Evolutionary conservation across 129 eudicot genomes (phyloP).

Genomic region (Solidago caesia): DNA sequence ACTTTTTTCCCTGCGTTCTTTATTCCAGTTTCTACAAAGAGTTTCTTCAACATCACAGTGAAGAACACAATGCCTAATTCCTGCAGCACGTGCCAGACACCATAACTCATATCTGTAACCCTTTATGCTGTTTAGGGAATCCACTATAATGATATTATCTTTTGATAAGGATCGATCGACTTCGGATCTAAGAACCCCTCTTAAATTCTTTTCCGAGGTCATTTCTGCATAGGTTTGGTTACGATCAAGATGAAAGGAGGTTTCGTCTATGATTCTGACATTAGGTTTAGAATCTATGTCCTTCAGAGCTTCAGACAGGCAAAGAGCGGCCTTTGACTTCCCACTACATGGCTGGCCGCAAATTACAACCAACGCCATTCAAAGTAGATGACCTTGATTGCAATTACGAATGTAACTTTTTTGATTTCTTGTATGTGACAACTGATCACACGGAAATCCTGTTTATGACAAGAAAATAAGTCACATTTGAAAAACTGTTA

Average conservation of each 20-base stretch:
- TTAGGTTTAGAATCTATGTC: slow-evolving; percentile 54
- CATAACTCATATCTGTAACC: slow-evolving; percentile 97
- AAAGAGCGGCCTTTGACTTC: slow-evolving; percentile 77
- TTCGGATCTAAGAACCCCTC: slow-evolving; percentile 97
- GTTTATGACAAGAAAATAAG: not conserved
- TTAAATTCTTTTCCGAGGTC: slow-evolving; percentile 83
- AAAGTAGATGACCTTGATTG: not conserved
- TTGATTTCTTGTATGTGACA: slow-evolving; percentile 9
- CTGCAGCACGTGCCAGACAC: slow-evolving; percentile 96
- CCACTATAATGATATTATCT: slow-evolving; percentile 76
- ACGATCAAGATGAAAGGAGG: slow-evolving; percentile 80
- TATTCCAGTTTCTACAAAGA: slow-evolving; percentile 75
- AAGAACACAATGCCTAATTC: slow-evolving; percentile 83
- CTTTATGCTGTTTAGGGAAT: slow-evolving; percentile 89
- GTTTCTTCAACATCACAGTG: slow-evolving; percentile 68
- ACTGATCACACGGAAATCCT: not conserved
- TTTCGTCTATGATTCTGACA: slow-evolving; percentile 68
- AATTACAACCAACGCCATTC: slow-evolving; percentile 90
- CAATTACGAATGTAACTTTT: not conserved
- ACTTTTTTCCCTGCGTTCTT: slow-evolving; percentile 50
- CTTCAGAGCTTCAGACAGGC: slow-evolving; percentile 69
- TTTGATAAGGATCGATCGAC: slow-evolving; percentile 86
- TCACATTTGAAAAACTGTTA: not conserved
- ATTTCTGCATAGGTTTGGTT: slow-evolving; percentile 85
- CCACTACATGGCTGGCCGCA: slow-evolving; percentile 99